These are phyloP conservation scores for Rhodotorula sp. DNA, from an alignment of 1,284 basidiomycete species.

Conservation along the genomic window DNA sequence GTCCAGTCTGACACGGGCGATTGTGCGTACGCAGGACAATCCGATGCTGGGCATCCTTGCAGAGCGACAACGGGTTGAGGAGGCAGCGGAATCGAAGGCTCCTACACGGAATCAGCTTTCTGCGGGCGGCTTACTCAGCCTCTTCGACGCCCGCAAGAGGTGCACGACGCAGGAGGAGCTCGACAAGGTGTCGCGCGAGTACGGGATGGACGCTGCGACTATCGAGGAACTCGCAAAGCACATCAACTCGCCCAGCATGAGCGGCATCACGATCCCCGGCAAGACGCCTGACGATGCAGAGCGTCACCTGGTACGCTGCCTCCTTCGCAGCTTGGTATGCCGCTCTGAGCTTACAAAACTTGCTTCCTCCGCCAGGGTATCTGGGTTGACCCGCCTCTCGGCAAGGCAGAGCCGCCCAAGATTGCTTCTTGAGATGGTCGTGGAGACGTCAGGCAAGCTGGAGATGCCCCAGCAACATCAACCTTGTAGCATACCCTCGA, in stretches of 20 bases:
- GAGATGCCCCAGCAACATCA: background rate
- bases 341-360: background rate
- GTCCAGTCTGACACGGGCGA: too few species aligned
- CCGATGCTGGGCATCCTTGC: conserved; percentile 38
- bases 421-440: background rate
- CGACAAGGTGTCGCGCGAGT: conserved; percentile 27
- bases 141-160: conserved; percentile 38
- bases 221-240: conserved; percentile 22
- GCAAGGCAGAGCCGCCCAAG: background rate
- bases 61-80: conserved; percentile 22
- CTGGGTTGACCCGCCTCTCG: conserved; percentile 26
- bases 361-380: background rate
- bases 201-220: conserved; percentile 32
- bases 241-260: conserved; percentile 31
- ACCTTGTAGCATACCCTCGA: conserved; percentile 8
- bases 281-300: conserved; percentile 29
- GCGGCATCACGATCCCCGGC: conserved; percentile 21
- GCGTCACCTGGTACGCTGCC: conserved; percentile 20
- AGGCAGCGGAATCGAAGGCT: conserved; percentile 15
- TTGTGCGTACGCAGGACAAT: conserved; percentile 25
- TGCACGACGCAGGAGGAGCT: conserved; percentile 15
- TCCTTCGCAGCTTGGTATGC: rapidly evolving
- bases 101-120: conserved; percentile 18
- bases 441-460: background rate
- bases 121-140: conserved; percentile 26